Percentiles rank a stretch among this genome's conserved stretches.
These are phyloP conservation scores for Dissophora ornata DNA, from an alignment of 192 early-diverging fungal species.

Conservation along the genomic window DNA sequence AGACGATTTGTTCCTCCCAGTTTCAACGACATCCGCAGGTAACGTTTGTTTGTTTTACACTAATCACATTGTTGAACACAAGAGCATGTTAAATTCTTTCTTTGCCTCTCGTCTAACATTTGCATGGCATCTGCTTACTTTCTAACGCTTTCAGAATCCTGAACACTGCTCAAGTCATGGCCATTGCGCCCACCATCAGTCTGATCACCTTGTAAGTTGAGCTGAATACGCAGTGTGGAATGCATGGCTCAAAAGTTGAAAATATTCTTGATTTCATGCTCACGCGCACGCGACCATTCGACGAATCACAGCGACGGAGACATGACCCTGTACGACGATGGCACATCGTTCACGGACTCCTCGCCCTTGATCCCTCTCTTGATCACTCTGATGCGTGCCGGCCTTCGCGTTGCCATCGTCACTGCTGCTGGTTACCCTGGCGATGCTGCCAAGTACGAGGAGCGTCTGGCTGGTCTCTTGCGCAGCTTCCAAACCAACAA, in stretches of 20 bases:
- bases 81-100: too few relatives aligned
- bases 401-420: slow-evolving; percentile 84
- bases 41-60: slow-evolving; percentile 1
- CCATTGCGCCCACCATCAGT: slow-evolving; percentile 75
- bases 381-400: slow-evolving; percentile 71
- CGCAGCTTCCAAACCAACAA: slow-evolving; percentile 63
- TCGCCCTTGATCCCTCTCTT: slow-evolving; percentile 74
- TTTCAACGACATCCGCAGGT: slow-evolving; percentile 91
- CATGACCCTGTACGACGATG: slow-evolving; percentile 94
- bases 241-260: neutral
- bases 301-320: slow-evolving; percentile 78
- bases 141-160: slow-evolving; percentile 66
- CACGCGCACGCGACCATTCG: neutral
- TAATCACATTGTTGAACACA: too few relatives aligned
- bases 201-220: slow-evolving; percentile 84
- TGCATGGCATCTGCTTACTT: too few relatives aligned
- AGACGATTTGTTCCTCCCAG: slow-evolving; percentile 88
- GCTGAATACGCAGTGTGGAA: too few relatives aligned
- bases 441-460: slow-evolving; percentile 79
- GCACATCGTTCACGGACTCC: slow-evolving; percentile 80
- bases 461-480: slow-evolving; percentile 80
- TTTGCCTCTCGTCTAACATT: too few relatives aligned
- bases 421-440: slow-evolving; percentile 91
- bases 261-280: neutral
- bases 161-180: slow-evolving; percentile 88